Conservation (phyloP, 2,329 filamentous ascomycete genomes). For the Cordyceps tenuipes region DNA sequence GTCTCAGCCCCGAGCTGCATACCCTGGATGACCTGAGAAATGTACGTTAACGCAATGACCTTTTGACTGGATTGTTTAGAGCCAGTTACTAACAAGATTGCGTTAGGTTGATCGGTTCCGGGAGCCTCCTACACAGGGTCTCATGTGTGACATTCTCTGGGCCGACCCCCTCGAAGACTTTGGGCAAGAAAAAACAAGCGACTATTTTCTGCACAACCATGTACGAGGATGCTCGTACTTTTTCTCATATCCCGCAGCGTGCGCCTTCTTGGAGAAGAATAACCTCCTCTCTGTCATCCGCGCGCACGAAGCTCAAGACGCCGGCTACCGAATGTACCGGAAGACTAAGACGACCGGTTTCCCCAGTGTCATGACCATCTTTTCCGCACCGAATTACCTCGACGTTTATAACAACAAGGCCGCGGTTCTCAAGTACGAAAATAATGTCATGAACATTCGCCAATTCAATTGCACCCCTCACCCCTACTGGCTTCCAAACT, state of each 20-base stretch:
- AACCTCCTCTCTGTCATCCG: constrained; percentile 95
- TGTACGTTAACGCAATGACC: constrained; percentile 39
- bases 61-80: background rate
- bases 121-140: constrained; percentile 89
- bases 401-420: constrained; percentile 99
- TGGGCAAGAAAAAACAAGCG: constrained; percentile 94
- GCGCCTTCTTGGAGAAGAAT: constrained; percentile 97
- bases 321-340: constrained; percentile 97
- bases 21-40: constrained; percentile 89
- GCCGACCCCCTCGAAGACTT: constrained; percentile 97
- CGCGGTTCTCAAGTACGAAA: constrained; percentile 97
- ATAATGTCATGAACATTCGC: constrained; percentile 99
- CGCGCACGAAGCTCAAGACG: constrained; percentile 96
- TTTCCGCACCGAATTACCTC: constrained; percentile 96
- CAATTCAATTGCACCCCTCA: constrained; percentile 99
- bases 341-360: constrained; percentile 98
- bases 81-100: constrained; percentile 14
- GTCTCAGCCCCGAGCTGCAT: constrained; percentile 89
- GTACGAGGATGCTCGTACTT: constrained; percentile 98
- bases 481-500: constrained; percentile 98
- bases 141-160: constrained; percentile 99
- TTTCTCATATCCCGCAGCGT: constrained; percentile 96
- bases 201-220: constrained; percentile 97
- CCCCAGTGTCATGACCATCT: constrained; percentile 99
- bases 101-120: constrained; percentile 83